Evolutionary conservation across 805 yeast genomes (phyloP).

Genomic region (Ogataea corticis): DNA sequence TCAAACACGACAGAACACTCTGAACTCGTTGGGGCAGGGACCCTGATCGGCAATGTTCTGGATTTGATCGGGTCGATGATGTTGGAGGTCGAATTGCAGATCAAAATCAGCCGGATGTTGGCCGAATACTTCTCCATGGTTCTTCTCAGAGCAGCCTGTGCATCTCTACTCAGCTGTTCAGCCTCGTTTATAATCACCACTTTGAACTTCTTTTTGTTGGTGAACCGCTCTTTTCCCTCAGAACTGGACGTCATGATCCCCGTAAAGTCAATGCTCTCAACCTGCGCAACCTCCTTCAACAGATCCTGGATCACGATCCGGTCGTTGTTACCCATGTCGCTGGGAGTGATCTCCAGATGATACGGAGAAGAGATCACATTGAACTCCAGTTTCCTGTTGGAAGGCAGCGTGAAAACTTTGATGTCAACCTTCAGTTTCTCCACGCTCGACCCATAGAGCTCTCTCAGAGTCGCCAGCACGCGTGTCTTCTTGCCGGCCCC

Average conservation of each 20-base stretch:
- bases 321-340: conserved; percentile 95
- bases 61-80: conserved; percentile 94
- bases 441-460: conserved; percentile 80
- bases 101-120: conserved; percentile 78
- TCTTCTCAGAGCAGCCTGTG: conserved; percentile 93
- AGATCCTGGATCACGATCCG: conserved; percentile 92
- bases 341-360: conserved; percentile 94
- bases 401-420: conserved; percentile 71
- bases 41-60: conserved; percentile 83
- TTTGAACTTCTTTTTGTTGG: conserved; percentile 56
- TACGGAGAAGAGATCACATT: conserved; percentile 89
- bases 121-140: conserved; percentile 95
- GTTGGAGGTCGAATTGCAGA: conserved; percentile 87
- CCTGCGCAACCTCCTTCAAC: conserved; percentile 90
- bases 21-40: conserved; percentile 70
- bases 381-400: conserved; percentile 80
- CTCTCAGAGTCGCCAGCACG: conserved; percentile 72
- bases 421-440: conserved; percentile 88
- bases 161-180: conserved; percentile 84
- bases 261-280: conserved; percentile 87
- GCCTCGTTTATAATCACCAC: conserved; percentile 90
- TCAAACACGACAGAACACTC: conserved; percentile 61
- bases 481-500: conserved; percentile 98
- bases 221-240: conserved; percentile 21
- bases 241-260: conserved; percentile 42